phyloP scores from a whole-genome alignment of 176 grass and related monocot genomes.

The Bolboschoenus planiculmis region DNA sequence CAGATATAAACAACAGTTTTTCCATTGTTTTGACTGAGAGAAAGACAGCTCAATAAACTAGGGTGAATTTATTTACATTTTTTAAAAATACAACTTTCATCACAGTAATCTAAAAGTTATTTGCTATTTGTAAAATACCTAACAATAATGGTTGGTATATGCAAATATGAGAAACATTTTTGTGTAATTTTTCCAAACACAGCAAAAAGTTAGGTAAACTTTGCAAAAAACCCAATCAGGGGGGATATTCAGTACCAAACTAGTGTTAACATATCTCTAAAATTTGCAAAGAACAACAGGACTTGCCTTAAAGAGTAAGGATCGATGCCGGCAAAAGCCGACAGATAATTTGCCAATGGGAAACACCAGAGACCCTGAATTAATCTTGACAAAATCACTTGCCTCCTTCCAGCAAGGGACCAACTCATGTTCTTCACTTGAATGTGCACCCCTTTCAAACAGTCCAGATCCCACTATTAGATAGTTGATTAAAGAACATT shows the following conservation, averaged over 20 bases:
- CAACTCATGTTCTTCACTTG: conserved; percentile 46
- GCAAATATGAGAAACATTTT: neutral
- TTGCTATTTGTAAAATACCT: neutral
- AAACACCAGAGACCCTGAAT: conserved; percentile 53
- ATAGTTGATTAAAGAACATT: neutral
- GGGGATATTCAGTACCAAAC: neutral
- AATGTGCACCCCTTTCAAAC: conserved; percentile 46
- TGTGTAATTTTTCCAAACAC: neutral
- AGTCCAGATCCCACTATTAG: neutral
- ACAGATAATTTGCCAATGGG: conserved; percentile 65
- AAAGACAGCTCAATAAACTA: neutral
- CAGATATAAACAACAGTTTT: neutral
- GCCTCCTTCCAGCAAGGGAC: conserved; percentile 43
- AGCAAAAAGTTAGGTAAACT: neutral
- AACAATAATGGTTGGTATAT: neutral
- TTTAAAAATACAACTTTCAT: neutral
- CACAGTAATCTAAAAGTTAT: neutral
- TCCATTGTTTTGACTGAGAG: neutral
- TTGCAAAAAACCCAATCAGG: neutral
- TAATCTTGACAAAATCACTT: conserved; percentile 47
- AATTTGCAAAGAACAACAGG: neutral
- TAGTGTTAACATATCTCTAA: conserved; percentile 1
- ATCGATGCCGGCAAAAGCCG: conserved; percentile 65
- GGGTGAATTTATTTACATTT: neutral
- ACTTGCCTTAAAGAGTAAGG: conserved; percentile 72